phyloP scores from a whole-genome alignment of 306 rosid species.

The Ziziphus jujuba region DNA sequence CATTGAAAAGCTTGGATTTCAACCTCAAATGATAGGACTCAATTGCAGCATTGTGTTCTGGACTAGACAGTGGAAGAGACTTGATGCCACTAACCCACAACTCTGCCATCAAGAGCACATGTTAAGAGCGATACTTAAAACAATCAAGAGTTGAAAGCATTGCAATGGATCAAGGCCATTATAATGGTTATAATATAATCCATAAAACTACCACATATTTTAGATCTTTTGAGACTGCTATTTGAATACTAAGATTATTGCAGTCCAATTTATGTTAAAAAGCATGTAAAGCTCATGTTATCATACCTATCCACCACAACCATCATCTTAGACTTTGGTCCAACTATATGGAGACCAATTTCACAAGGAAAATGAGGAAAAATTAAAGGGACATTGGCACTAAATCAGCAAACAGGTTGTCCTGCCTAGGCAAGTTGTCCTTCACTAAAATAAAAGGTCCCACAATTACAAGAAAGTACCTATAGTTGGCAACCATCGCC shows the following conservation, averaged over 20 bases:
- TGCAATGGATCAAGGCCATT: slow-evolving; percentile 4
- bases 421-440: neutral
- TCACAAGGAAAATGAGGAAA: neutral
- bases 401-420: slow-evolving; percentile 3
- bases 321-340: slow-evolving; percentile 4
- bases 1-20: slow-evolving; percentile 59
- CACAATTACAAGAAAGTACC: slow-evolving; percentile 43
- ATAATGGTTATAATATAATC: neutral
- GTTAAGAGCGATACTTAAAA: slow-evolving; percentile 19
- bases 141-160: slow-evolving; percentile 3
- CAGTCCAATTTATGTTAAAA: neutral
- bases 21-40: slow-evolving; percentile 71
- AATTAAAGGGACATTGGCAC: slow-evolving; percentile 5
- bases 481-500: slow-evolving; percentile 55
- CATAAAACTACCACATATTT: neutral
- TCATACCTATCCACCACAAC: neutral
- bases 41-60: slow-evolving; percentile 63
- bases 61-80: slow-evolving; percentile 59
- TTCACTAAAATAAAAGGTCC: slow-evolving; percentile 4
- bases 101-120: slow-evolving; percentile 47
- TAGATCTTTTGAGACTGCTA: neutral
- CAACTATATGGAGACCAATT: neutral
- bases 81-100: slow-evolving; percentile 60
- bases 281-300: neutral
- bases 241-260: neutral